Evolutionary conservation across 2,329 filamentous ascomycete genomes (phyloP).

Genomic region (Pseudocercospora cruenta): DNA sequence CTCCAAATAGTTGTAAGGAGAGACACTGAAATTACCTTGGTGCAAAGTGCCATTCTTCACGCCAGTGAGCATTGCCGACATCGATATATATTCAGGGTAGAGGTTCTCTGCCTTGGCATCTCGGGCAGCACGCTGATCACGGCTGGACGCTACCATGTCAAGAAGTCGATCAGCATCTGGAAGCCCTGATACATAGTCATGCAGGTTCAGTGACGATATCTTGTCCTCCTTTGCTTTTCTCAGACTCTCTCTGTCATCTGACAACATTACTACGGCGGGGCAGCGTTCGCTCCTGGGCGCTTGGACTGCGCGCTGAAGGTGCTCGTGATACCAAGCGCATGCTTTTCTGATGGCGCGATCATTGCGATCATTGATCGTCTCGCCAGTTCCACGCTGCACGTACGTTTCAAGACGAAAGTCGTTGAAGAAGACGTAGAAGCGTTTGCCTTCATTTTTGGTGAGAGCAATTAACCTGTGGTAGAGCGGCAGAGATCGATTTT

Average conservation of each 20-base stretch:
- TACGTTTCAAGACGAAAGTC: conserved; percentile 95
- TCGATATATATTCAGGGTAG: conserved; percentile 85
- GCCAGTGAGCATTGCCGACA: conserved; percentile 93
- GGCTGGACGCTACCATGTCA: conserved; percentile 87
- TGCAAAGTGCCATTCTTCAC: conserved; percentile 86
- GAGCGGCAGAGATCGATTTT: conserved; percentile 88
- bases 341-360: conserved; percentile 87
- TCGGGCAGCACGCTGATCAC: conserved; percentile 67
- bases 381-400: conserved; percentile 71
- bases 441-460: conserved; percentile 93
- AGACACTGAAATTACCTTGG: conserved; percentile 94
- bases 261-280: conserved; percentile 88
- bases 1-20: conserved; percentile 96
- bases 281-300: conserved; percentile 57
- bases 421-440: conserved; percentile 99
- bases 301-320: conserved; percentile 68
- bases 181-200: conserved; percentile 79
- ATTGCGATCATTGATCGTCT: conserved; percentile 95
- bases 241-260: conserved; percentile 86
- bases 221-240: conserved; percentile 77
- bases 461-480: conserved; percentile 91
- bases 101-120: conserved; percentile 72
- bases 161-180: conserved; percentile 83
- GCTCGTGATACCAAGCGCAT: conserved; percentile 86
- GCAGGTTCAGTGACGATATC: conserved; percentile 66